Percentiles rank a stretch among this genome's conserved stretches.
Evolutionary conservation across 345 rosid species (phyloP).

Genomic region (Barbarea vulgaris): DNA sequence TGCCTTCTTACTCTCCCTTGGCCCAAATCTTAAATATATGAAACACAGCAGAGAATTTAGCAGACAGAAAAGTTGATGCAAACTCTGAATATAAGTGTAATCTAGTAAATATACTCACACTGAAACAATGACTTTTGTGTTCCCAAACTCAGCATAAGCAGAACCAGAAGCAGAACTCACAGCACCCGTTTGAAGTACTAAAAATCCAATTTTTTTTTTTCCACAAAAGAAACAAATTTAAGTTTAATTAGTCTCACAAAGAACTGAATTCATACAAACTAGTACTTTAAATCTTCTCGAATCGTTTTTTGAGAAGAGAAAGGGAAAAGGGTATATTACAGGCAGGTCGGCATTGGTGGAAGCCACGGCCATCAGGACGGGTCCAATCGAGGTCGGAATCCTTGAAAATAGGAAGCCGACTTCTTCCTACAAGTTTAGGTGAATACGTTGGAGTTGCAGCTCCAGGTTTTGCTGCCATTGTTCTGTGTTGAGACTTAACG

Average conservation of each 20-base stretch:
- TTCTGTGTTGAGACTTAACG: background rate
- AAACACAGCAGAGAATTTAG: background rate
- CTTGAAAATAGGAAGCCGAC: constrained; percentile 50
- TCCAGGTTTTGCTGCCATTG: constrained; percentile 60
- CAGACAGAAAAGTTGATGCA: background rate
- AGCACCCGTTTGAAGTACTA: constrained; percentile 82
- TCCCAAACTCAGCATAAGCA: constrained; percentile 96
- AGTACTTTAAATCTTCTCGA: background rate
- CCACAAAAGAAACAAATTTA: background rate
- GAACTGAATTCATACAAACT: background rate
- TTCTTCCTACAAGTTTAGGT: constrained; percentile 49
- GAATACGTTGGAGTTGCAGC: constrained; percentile 67
- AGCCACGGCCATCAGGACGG: constrained; percentile 89
- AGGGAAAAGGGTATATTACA: constrained; percentile 46
- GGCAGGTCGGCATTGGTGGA: constrained; percentile 93
- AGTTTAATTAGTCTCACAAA: background rate
- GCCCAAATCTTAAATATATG: constrained; percentile 76
- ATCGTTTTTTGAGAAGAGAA: background rate
- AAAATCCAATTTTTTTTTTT: background rate
- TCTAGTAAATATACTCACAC: constrained; percentile 63
- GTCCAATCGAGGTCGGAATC: constrained; percentile 73
- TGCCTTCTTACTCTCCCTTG: constrained; percentile 98
- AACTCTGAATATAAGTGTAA: background rate
- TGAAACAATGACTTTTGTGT: constrained; percentile 93
- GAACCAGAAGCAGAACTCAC: constrained; percentile 93